Base-by-base conservation (phyloP, 371 early-diverging fungal genomes). In the Apophysomyces ossiformis region DNA sequence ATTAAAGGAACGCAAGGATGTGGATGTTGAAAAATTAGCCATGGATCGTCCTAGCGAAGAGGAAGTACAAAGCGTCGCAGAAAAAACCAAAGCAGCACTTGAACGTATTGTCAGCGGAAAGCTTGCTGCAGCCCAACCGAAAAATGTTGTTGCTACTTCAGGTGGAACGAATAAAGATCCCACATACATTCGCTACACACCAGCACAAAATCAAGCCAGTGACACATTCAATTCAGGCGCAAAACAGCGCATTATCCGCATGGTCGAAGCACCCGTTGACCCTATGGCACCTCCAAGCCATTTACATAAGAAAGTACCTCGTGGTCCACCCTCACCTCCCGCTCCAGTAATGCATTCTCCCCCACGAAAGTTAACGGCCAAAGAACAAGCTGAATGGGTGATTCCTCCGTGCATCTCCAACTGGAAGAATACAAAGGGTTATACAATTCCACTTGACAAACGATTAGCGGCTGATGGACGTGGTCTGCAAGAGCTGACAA, bases 391-490 rank as follows among this genome's bases (percentile, higher is more conserved):
- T 57, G 93, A 93, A 60, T 99, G 99, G 99, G 84, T 91, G 11
- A 95, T 99, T 64, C 99, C 99, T 37, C 98, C 98, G 16, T 96
- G 95, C 70, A 95, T 99, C 46, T 94, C 95, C 65, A 98, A 97
- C 79, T 99, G 99, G 99, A 99, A 98, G 84, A 99, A 99, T 81
- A 93, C 96, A 59, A 96, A 98, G 74, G 99, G 99, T 60, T 98
- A 94, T 74, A 97, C 98, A 18, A 96, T 99, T 66, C 95, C 99
- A 9, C 83, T 99, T 46, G 98, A 99, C 76, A 98, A 98, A 82
- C 93, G 99, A 47, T 81, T 99, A 67, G 99, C 99, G 7, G 93
- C 96, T 11, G 98, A 99, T 76, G 98, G 96, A 21, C 92, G 97
- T 69, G 98, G 98, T 5, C 67, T 96, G 46, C 95, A 97, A 80